A percentile compares a stretch with the other conserved stretches of the same genome.
Conservation (phyloP, 208 protist species). For the Acanthamoeba culbertsoni region DNA sequence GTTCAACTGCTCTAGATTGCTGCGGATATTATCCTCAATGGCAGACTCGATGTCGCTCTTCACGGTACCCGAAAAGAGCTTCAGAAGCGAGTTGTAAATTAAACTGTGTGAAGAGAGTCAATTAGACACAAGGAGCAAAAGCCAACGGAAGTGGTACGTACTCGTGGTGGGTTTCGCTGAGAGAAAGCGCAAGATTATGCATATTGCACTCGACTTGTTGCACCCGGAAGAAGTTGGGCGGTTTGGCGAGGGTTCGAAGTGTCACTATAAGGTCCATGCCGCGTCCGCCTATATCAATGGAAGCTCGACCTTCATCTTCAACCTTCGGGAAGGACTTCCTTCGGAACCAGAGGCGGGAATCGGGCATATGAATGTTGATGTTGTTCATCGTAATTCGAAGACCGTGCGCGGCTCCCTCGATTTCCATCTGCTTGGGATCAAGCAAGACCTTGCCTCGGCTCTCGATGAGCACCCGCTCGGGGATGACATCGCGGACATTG, state of each 20-base stretch:
- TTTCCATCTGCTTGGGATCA: too few species aligned
- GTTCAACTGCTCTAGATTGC: neutral
- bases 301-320: neutral
- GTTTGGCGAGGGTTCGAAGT: neutral
- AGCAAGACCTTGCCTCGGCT: too few species aligned
- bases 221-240: neutral
- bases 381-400: too few species aligned
- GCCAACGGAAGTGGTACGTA: neutral
- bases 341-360: neutral
- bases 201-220: neutral
- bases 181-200: neutral
- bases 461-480: neutral
- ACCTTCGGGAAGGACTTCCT: slow-evolving; percentile 21
- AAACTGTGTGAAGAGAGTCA: neutral
- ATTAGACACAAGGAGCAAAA: neutral
- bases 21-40: too few species aligned
- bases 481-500: neutral
- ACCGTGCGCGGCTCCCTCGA: too few species aligned
- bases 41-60: neutral
- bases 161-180: neutral
- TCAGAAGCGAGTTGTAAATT: neutral
- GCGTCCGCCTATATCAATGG: neutral
- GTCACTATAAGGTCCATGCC: neutral
- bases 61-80: neutral
- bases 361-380: neutral